A percentile compares a stretch with the other conserved stretches of the same genome.
Evolutionary conservation across 148 eudicot genomes (phyloP).

Genomic region (Vaccinium darrowii): DNA sequence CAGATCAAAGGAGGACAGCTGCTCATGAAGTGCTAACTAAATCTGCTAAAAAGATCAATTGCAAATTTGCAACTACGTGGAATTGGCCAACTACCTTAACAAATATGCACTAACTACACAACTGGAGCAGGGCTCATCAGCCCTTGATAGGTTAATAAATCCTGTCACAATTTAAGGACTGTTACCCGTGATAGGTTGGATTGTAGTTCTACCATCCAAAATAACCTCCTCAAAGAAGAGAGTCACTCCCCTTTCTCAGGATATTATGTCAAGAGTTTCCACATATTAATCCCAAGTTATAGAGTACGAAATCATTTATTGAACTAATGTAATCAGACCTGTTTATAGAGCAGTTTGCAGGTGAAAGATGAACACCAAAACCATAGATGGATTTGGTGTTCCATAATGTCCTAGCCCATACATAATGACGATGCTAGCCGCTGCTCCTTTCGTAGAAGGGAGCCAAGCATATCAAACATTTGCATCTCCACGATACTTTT

Average conservation of each 20-base stretch:
- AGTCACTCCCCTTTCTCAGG: not conserved
- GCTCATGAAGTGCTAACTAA: not conserved
- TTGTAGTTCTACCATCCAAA: not conserved
- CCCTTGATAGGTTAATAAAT: not conserved
- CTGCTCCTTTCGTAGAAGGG: conserved; percentile 51
- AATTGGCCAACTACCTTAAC: not conserved
- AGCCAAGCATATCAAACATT: conserved; percentile 90
- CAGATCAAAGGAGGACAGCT: not conserved
- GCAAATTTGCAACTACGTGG: not conserved
- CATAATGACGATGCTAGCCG: conserved; percentile 40
- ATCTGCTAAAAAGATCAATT: not conserved
- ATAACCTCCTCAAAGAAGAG: not conserved
- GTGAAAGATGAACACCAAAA: conserved; percentile 75
- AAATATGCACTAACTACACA: not conserved
- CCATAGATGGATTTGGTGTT: conserved; percentile 56
- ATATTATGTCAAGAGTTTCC: not conserved
- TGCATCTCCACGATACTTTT: conserved; percentile 60
- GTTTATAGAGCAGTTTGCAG: conserved; percentile 58
- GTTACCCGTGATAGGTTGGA: not conserved
- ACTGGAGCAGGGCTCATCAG: not conserved
- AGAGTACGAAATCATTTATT: not conserved
- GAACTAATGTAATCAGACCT: conserved; percentile 39
- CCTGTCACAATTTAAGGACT: not conserved
- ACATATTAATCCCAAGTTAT: conserved; percentile 1
- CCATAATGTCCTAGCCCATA: conserved; percentile 63